Evolutionary conservation across 768 basidiomycete genomes (phyloP).

Genomic region (Rhizopogon salebrosus): DNA sequence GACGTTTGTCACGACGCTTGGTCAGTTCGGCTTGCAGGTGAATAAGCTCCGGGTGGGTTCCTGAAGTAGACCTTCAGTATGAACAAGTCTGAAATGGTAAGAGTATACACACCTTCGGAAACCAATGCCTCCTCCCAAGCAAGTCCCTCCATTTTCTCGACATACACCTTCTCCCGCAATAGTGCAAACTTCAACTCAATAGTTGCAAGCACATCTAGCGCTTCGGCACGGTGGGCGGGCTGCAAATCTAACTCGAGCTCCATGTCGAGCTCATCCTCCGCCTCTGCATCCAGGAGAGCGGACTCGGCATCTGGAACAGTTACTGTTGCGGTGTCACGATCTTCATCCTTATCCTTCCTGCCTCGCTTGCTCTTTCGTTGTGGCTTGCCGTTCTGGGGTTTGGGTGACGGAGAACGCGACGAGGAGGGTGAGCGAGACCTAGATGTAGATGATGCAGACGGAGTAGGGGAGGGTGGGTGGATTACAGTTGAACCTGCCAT

Average conservation of each 20-base stretch:
- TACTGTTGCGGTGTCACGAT: not conserved
- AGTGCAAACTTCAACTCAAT: slow-evolving; percentile 94
- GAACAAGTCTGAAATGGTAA: not conserved
- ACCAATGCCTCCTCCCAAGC: slow-evolving; percentile 86
- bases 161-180: slow-evolving; percentile 79
- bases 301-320: not conserved
- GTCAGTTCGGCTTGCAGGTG: slow-evolving; percentile 78
- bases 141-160: slow-evolving; percentile 91
- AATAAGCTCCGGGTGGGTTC: slow-evolving; percentile 80
- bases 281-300: slow-evolving; percentile 14
- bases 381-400: slow-evolving; percentile 18
- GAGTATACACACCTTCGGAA: slow-evolving; percentile 55
- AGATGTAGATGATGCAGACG: slow-evolving; percentile 32
- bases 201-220: slow-evolving; percentile 78
- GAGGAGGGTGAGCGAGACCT: slow-evolving; percentile 28
- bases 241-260: slow-evolving; percentile 67
- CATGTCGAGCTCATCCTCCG: slow-evolving; percentile 35
- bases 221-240: slow-evolving; percentile 80
- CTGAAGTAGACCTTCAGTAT: slow-evolving; percentile 31
- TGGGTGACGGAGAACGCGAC: slow-evolving; percentile 37
- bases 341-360: slow-evolving; percentile 12
- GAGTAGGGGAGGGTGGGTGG: slow-evolving; percentile 32
- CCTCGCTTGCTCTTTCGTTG: slow-evolving; percentile 17
- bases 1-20: slow-evolving; percentile 72
- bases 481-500: slow-evolving; percentile 41